phyloP scores from a whole-genome alignment of 257 asterid species.

The Petunia secreta region DNA sequence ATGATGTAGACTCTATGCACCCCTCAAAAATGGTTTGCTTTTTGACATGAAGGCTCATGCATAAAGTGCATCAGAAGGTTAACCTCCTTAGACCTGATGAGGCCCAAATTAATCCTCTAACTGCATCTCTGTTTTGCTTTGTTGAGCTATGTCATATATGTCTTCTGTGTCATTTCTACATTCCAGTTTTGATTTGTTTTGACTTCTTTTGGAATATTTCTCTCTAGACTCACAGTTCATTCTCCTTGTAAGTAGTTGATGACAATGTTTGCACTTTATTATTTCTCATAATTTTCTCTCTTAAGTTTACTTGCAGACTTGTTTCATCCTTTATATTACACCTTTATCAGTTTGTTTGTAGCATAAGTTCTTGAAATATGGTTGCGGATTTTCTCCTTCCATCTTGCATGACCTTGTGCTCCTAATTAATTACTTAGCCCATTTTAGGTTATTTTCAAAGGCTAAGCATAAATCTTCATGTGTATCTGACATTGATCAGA shows the following conservation, averaged over 20 bases:
- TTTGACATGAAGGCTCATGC: background rate
- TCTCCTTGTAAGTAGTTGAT: constrained; percentile 5
- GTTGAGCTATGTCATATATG: background rate
- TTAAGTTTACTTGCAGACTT: background rate
- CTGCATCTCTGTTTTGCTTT: background rate
- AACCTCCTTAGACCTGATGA: constrained; percentile 5
- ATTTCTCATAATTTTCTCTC: background rate
- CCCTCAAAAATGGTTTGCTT: constrained; percentile 4
- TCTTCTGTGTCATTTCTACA: constrained; percentile 11
- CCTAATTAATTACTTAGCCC: background rate
- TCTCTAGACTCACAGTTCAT: background rate
- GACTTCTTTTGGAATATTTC: background rate
- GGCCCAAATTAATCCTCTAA: background rate
- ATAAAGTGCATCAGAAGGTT: constrained; percentile 14
- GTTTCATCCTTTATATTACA: background rate
- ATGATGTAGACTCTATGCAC: background rate
- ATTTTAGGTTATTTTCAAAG: background rate
- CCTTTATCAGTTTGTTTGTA: background rate
- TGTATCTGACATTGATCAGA: background rate
- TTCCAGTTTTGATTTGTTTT: constrained; percentile 3
- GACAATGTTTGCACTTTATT: constrained; percentile 10
- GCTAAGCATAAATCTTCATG: background rate
- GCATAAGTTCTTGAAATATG: constrained; percentile 5
- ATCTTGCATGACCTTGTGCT: background rate
- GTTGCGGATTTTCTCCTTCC: background rate